Evolutionary conservation across 495 filamentous ascomycete genomes (phyloP).

Genomic region (Aspergillus kassunensis): DNA sequence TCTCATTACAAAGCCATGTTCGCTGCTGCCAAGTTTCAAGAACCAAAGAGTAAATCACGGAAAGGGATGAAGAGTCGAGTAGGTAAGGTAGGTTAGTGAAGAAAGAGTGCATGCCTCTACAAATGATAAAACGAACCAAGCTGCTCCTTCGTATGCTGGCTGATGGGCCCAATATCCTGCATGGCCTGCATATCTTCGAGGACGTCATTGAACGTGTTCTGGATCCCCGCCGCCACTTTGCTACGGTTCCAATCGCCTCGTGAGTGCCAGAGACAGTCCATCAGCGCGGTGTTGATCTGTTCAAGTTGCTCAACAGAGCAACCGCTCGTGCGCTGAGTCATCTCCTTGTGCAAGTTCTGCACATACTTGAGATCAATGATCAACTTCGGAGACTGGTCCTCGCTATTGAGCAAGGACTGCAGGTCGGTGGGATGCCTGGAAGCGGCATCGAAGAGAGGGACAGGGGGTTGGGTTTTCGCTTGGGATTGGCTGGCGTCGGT

Average conservation of each 20-base stretch:
- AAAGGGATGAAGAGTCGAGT: conserved; percentile 6
- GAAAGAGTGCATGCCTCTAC: conserved; percentile 4
- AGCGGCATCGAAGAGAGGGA: conserved; percentile 42
- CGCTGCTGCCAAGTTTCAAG: conserved; percentile 13
- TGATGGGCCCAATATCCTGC: conserved; percentile 51
- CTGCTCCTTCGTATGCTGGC: conserved; percentile 37
- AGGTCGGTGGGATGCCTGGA: conserved; percentile 32
- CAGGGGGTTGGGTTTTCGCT: conserved; percentile 40
- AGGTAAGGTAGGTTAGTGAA: conserved; percentile 8
- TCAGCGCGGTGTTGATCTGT: conserved; percentile 84
- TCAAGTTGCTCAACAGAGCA: conserved; percentile 91
- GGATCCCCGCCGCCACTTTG: conserved; percentile 57
- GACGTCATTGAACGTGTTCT: conserved; percentile 71
- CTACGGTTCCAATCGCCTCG: conserved; percentile 78
- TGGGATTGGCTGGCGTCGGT: conserved; percentile 41
- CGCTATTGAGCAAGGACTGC: conserved; percentile 43
- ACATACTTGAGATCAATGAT: conserved; percentile 56
- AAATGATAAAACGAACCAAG: conserved; percentile 23
- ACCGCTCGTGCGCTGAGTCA: conserved; percentile 66
- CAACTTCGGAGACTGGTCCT: conserved; percentile 39
- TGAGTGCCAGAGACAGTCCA: conserved; percentile 80
- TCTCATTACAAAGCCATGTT: conserved; percentile 19
- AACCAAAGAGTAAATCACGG: conserved; percentile 4
- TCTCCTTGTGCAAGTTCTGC: conserved; percentile 49
- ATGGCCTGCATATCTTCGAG: conserved; percentile 72